Base-by-base conservation (phyloP, 257 asterid species). In the Gynochthodes officinalis region DNA sequence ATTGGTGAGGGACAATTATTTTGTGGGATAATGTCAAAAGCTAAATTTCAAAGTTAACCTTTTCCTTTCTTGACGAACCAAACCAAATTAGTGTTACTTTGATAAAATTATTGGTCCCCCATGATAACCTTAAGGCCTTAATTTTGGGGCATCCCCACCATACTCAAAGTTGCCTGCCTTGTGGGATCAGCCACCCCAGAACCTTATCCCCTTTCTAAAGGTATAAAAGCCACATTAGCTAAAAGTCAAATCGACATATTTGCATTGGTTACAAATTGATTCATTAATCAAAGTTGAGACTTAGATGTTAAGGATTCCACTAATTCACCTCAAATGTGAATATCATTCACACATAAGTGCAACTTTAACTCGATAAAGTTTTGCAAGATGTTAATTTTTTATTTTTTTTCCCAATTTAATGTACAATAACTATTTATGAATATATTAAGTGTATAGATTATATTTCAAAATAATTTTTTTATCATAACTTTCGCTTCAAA, bases 71-170 rank as follows among this genome's bases (percentile, higher is more conserved):
- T 80, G 73, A 42, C 64, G 10, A 62, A 30, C 68, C 43, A 71
- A 75, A 11, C 62, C 14, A 28, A 69, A 73, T 58, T 59, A 59
- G 13, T 14, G 67, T 2, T 46, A 46, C 64, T 55, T 74, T 57
- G 64, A 74, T n/a, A 74, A n/a, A 67, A 59, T 59, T 59, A 59
- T 59, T 76, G 78, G 84, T 53, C 81, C 84, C n/a, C 77, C 69
- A 27, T 67, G 58, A 35, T 53, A 46, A 73, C 80, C 84, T n/a
- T n/a, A n/a, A n/a, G n/a, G n/a, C n/a, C n/a, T 67, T 76, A 76
- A 80, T 67, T 80, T 80, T 48, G 57, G 81, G 84, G 76, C 60
- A 67, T 67, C 65, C 58, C 78, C 78, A 77, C 59, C 69, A 37
- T 28, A 64, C 64, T 71, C 40, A 70, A 70, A 64, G 28, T 74